Base-by-base conservation (phyloP, 495 filamentous ascomycete species). In the Podospora pseudoanserina region DNA sequence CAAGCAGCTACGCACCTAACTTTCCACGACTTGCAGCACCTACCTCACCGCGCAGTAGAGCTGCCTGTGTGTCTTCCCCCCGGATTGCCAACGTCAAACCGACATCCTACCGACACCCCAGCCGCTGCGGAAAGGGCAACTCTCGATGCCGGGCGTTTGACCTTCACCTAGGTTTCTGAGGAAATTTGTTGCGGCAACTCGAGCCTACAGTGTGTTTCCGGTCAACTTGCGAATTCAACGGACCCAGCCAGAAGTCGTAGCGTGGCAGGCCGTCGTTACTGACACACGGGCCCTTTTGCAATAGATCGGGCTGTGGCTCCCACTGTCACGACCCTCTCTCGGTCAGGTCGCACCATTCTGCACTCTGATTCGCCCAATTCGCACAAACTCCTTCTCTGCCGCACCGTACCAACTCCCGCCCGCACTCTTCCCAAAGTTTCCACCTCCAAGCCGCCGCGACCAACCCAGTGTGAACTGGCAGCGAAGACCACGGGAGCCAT, bases 371-470 rank as follows among this genome's bases (percentile, higher is more conserved):
- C 70, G 71, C 59, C 74, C 68, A 72, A 76, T 75, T 75, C 68
- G 64, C 30, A 66, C 75, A 75, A 76, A 76, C 75, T 75, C 70
- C 70, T 74, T 69, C 57, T 68, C 74, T 76, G 71, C 74, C 75
- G 75, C 70, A 73, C 72, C 76, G 73, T 71, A 73, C 74, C 71
- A 70, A 71, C 72, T 75, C 74, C 71, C 74, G 68, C 71, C 65
- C 72, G 66, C 71, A 72, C 70, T 72, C 68, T 73, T 70, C 74
- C 71, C 68, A 74, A 74, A 75, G 69, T 75, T 70, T 74, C 70
- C 69, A 75, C 39, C 39, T 6, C 5, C 67, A 77, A 73, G 68
- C 70, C 72, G 68, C 70, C 72, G 72, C 69, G 58, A 74, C 72
- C 65, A n/a, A 55, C 58, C 58, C 64, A 60, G 63, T 68, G 65